Conservation (phyloP, 345 rosid genomes). For the Bretschneidera sinensis region DNA sequence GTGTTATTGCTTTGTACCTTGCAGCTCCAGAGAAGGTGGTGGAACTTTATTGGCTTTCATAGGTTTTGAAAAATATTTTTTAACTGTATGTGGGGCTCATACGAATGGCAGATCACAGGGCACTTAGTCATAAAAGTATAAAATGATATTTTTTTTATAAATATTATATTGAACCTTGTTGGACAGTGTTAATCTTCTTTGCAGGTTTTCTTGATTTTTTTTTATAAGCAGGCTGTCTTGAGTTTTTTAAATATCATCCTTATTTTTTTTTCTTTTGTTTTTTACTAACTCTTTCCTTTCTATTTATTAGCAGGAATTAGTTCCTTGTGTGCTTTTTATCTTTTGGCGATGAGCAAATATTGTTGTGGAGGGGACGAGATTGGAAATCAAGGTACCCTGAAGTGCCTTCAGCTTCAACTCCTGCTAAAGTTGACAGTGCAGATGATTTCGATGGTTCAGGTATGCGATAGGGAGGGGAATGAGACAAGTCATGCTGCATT, state of each 20-base stretch:
- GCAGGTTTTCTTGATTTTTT: neutral
- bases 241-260: too few species aligned
- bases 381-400: conserved; percentile 70
- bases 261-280: neutral
- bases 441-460: conserved; percentile 35
- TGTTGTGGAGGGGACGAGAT: conserved; percentile 86
- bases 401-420: conserved; percentile 28
- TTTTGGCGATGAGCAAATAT: conserved; percentile 81
- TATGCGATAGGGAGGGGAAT: conserved; percentile 6
- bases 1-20: too few species aligned
- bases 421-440: conserved; percentile 23
- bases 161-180: neutral
- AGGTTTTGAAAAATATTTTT: too few species aligned
- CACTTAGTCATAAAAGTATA: too few species aligned
- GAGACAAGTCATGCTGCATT: neutral
- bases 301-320: conserved; percentile 54
- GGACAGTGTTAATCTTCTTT: conserved; percentile 2
- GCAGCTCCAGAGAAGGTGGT: too few species aligned
- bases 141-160: too few species aligned
- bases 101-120: too few species aligned
- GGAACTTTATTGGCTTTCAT: too few species aligned
- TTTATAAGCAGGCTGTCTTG: too few species aligned
- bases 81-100: too few species aligned
- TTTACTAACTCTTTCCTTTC: conserved; percentile 3
- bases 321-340: conserved; percentile 88